Percentiles rank a stretch among this genome's conserved stretches.
phyloP scores from a whole-genome alignment of 2,329 filamentous ascomycete genomes.

The Cordyceps militaris region DNA sequence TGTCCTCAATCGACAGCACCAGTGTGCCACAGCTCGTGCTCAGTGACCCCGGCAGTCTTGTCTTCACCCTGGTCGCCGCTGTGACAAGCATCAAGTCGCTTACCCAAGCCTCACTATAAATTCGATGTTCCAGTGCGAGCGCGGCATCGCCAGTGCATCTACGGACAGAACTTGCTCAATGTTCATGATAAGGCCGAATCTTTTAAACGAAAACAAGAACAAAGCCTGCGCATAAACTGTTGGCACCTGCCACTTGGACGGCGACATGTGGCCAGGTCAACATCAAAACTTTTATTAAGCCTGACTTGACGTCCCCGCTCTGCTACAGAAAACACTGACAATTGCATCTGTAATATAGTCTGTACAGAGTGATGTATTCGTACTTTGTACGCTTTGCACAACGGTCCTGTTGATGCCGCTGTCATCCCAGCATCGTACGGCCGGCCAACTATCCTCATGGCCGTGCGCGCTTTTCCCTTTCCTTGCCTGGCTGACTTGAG shows the following conservation, averaged over 20 bases:
- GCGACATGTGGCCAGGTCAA: neutral
- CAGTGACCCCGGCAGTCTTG: neutral
- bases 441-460: neutral
- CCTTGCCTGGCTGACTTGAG: neutral
- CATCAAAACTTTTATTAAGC: neutral
- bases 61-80: neutral
- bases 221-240: too few species aligned
- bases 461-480: neutral
- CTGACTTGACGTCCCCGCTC: neutral
- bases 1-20: neutral
- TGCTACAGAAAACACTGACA: neutral
- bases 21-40: neutral
- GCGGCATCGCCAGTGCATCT: too few species aligned
- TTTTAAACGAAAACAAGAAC: constrained; percentile 6
- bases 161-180: too few species aligned
- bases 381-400: too few species aligned
- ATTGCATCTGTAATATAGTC: neutral
- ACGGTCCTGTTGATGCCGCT: neutral
- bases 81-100: neutral
- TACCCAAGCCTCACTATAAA: too few species aligned
- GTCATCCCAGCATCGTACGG: neutral
- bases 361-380: too few species aligned
- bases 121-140: neutral
- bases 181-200: too few species aligned
- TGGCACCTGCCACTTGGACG: neutral